phyloP scores from a whole-genome alignment of 1,139 yeast genomes.

The Suhomyces anneliseae region DNA sequence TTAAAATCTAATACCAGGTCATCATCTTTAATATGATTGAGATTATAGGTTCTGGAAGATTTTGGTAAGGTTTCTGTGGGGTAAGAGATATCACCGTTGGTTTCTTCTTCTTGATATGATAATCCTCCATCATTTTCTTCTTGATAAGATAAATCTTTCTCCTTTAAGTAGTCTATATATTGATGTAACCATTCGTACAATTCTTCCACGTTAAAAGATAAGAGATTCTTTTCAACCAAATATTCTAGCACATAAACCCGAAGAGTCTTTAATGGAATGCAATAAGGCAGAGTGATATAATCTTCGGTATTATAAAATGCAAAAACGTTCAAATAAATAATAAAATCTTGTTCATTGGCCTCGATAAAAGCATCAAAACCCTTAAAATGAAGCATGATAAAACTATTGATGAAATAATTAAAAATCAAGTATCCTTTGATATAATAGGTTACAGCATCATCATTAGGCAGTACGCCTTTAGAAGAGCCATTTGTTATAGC shows the following conservation, averaged over 20 bases:
- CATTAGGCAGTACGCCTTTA: not conserved
- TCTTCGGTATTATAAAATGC: slow-evolving; percentile 42
- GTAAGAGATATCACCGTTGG: not conserved
- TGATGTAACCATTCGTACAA: slow-evolving; percentile 42
- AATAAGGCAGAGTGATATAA: slow-evolving; percentile 20
- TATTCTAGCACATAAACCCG: slow-evolving; percentile 33
- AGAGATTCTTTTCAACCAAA: slow-evolving; percentile 30
- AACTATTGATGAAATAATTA: slow-evolving; percentile 45
- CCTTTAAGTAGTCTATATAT: slow-evolving; percentile 41
- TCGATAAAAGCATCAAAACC: slow-evolving; percentile 47
- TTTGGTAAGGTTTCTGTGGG: not conserved
- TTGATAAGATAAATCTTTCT: slow-evolving; percentile 23
- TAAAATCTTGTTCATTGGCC: slow-evolving; percentile 41
- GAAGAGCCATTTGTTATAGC: slow-evolving; percentile 3
- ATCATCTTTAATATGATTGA: slow-evolving; percentile 3
- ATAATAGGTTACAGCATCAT: slow-evolving; percentile 22
- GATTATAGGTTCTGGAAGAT: slow-evolving; percentile 1
- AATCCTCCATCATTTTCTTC: not conserved
- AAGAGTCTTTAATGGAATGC: slow-evolving; percentile 25
- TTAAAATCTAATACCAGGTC: slow-evolving; percentile 7
- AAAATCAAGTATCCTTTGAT: slow-evolving; percentile 43
- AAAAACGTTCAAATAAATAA: slow-evolving; percentile 45
- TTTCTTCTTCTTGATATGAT: not conserved
- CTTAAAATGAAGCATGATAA: slow-evolving; percentile 44
- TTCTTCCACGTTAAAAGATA: slow-evolving; percentile 39